Evolutionary conservation across 768 basidiomycete species (phyloP), one percentile per base, ranked within the genome.

Genomic region (Amanita thiersii): DNA sequence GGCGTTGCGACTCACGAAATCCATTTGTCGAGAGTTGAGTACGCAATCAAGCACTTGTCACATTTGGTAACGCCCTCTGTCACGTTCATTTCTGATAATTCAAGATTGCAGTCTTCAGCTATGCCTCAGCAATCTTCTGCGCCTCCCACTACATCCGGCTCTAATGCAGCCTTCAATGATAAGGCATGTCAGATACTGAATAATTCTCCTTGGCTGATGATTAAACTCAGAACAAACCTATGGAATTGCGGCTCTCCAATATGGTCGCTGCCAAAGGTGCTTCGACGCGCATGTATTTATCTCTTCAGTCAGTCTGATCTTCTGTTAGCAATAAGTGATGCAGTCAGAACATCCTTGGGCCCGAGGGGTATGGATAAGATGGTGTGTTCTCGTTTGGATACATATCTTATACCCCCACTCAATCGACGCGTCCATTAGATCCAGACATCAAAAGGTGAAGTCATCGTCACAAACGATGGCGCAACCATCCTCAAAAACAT

Each of bases 361-460:
- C 94, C 94, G 35, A 81, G 86, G 61, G 94, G 94, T 48, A 99
- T 99, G 94, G 94, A 98, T 69, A 98, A 98, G 72, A 98, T 98
- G 94, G 94, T 87, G 54, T 45, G 69, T 49, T 20, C 45, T 40
- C 18, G 35, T 35, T 47, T 24, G 36, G 46, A 33, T 46, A 25
- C 32, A 42, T 32, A 42, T 40, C 37, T 42, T 19, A 36, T 32
- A 43, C 39, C 39, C 47, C 38, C 38, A 36, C n/a, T 45, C 38
- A 21, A 39, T 19, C 26, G 33, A 39, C 43, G 19, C 28, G 20
- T 28, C 33, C 39, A 45, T 25, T 47, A 96, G 94, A 97, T 97
- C 56, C 90, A 92, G 78, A 96, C 92, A 4, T 66, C 88, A 5
- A 90, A 91, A 61, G 93, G 93, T 47, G 94, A 99, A 60, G 90